Evolutionary conservation across 2,329 filamentous ascomycete species (phyloP).

Genomic region (Tolypocladium paradoxum): DNA sequence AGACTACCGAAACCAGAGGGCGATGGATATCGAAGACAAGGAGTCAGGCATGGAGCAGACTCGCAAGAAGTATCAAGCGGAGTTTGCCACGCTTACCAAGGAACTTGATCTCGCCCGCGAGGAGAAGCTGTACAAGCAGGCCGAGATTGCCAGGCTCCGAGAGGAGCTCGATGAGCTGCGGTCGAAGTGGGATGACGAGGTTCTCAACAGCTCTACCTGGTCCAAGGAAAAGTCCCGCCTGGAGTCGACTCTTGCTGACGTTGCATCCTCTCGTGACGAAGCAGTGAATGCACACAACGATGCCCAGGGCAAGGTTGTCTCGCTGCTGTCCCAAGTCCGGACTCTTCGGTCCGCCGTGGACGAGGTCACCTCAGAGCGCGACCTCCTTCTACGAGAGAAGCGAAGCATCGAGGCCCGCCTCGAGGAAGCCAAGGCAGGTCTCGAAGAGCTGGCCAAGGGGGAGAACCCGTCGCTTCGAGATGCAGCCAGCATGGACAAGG

Average conservation of each 20-base stretch:
- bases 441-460: constrained; percentile 78
- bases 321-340: constrained; percentile 80
- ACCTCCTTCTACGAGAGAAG: constrained; percentile 80
- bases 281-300: constrained; percentile 89
- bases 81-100: constrained; percentile 79
- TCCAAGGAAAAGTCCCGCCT: constrained; percentile 93
- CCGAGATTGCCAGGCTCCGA: constrained; percentile 78
- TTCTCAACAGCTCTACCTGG: constrained; percentile 95
- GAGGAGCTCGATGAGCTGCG: constrained; percentile 92
- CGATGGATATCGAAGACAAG: constrained; percentile 94
- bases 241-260: constrained; percentile 78
- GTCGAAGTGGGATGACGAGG: constrained; percentile 96
- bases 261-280: constrained; percentile 86
- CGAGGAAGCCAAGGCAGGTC: constrained; percentile 74
- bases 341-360: constrained; percentile 75
- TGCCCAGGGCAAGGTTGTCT: constrained; percentile 85
- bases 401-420: constrained; percentile 76
- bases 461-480: constrained; percentile 83
- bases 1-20: constrained; percentile 89
- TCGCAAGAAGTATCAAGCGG: constrained; percentile 90
- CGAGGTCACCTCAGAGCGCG: constrained; percentile 75
- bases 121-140: constrained; percentile 73
- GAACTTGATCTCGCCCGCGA: constrained; percentile 91
- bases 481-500: constrained; percentile 77
- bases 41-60: constrained; percentile 95